A percentile compares a stretch with the other conserved stretches of the same genome.
phyloP scores from a whole-genome alignment of 768 basidiomycete species.

The Exsudoporus frostii region DNA sequence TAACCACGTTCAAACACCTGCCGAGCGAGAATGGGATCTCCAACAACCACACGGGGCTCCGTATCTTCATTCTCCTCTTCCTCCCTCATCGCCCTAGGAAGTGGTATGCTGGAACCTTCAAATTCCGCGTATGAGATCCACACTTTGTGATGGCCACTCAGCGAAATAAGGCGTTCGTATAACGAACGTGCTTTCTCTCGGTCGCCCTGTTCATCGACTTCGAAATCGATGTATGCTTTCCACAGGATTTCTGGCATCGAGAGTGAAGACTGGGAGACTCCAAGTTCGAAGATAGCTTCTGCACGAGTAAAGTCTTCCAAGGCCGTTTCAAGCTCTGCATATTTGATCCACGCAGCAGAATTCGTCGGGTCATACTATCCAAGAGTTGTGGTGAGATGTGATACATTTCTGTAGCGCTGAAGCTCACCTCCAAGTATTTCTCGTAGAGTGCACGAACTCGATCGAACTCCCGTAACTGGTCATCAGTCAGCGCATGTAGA shows the following conservation, averaged over 20 bases:
- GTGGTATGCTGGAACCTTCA: constrained; percentile 74
- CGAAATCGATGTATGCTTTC: constrained; percentile 97
- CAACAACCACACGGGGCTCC: constrained; percentile 59
- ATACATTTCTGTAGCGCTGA: neutral
- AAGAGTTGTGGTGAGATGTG: neutral
- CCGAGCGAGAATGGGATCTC: constrained; percentile 67
- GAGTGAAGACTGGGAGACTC: constrained; percentile 73
- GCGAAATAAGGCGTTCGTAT: constrained; percentile 81
- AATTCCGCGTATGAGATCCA: constrained; percentile 96
- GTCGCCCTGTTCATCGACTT: constrained; percentile 85
- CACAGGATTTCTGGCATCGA: constrained; percentile 94
- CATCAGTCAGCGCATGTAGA: constrained; percentile 6
- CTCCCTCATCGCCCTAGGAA: constrained; percentile 61
- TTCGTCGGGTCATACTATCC: constrained; percentile 81
- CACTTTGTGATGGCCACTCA: constrained; percentile 93
- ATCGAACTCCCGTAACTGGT: constrained; percentile 89
- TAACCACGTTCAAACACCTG: constrained; percentile 86
- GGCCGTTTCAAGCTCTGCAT: constrained; percentile 85
- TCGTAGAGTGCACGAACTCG: constrained; percentile 88
- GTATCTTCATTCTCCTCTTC: constrained; percentile 58
- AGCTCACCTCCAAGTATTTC: constrained; percentile 83
- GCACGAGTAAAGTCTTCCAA: constrained; percentile 86
- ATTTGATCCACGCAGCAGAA: constrained; percentile 94
- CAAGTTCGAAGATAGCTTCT: constrained; percentile 92
- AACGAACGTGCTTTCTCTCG: constrained; percentile 77